These are phyloP conservation scores for Vanrija sp. DNA, from an alignment of 1,284 basidiomycete genomes.

Conservation along the genomic window DNA sequence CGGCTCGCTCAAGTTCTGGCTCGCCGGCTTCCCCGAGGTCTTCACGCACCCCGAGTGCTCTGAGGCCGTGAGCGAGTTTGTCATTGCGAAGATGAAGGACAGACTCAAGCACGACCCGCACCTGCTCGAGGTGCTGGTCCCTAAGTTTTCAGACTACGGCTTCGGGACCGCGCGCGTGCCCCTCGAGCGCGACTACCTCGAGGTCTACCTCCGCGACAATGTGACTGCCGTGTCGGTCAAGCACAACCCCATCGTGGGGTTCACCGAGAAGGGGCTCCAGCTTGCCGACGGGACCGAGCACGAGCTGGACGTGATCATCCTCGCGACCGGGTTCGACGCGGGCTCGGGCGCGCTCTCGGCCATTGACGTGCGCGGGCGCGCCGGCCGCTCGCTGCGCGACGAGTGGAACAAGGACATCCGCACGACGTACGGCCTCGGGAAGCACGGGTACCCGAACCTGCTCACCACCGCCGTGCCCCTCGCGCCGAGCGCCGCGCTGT, in stretches of 20 bases:
- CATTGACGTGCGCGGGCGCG: conserved; percentile 10
- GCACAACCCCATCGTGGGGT: conserved; percentile 9
- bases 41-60: conserved; percentile 6
- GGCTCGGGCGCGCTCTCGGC: conserved; percentile 7
- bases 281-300: conserved; percentile 1
- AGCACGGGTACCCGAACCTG: conserved; percentile 16
- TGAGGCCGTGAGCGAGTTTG: conserved; percentile 5
- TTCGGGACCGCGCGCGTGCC: conserved; percentile 15
- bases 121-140: conserved; percentile 7
- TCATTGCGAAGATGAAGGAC: conserved; percentile 6
- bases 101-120: conserved; percentile 13
- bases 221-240: conserved; percentile 10
- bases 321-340: conserved; percentile 15
- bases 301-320: conserved; percentile 14
- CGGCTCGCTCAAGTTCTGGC: conserved; percentile 15
- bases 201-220: conserved; percentile 8
- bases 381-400: conserved; percentile 4
- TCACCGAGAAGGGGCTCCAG: conserved; percentile 8
- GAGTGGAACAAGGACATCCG: conserved; percentile 14
- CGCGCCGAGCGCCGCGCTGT: conserved; percentile 11
- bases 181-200: conserved; percentile 13
- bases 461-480: conserved; percentile 11
- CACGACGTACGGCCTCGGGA: conserved; percentile 10
- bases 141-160: conserved; percentile 2
- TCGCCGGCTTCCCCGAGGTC: conserved; percentile 11